These are phyloP conservation scores for Colletotrichum magnum DNA, from an alignment of 2,329 filamentous ascomycete genomes.

Conservation along the genomic window DNA sequence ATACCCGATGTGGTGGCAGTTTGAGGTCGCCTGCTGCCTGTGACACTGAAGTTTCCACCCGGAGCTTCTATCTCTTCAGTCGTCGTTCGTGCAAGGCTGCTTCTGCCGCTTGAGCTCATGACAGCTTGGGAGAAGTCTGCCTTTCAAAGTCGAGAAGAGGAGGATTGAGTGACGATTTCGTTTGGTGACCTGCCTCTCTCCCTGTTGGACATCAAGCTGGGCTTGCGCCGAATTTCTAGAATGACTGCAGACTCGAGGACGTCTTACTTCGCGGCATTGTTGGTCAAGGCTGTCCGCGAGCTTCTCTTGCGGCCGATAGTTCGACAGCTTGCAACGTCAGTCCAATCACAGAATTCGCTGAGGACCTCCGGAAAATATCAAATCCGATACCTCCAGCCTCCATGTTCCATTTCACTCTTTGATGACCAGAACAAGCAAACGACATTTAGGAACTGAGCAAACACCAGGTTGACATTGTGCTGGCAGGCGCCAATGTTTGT, in stretches of 20 bases:
- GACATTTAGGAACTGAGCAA: too few relatives aligned
- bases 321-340: not conserved
- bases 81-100: not conserved
- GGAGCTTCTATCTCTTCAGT: not conserved
- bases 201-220: not conserved
- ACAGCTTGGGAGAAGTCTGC: not conserved
- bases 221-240: not conserved
- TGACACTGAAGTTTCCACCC: too few relatives aligned
- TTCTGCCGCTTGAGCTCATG: slow-evolving; percentile 1
- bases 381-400: not conserved
- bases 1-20: not conserved
- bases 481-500: not conserved
- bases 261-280: not conserved
- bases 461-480: not conserved
- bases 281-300: not conserved
- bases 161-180: not conserved
- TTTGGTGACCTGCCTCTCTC: not conserved
- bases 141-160: not conserved
- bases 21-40: too few relatives aligned
- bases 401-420: not conserved
- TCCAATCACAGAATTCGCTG: not conserved
- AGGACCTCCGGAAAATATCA: not conserved
- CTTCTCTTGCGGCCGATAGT: not conserved
- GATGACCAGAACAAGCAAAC: slow-evolving; percentile 4
- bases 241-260: not conserved